A percentile compares a stretch with the other conserved stretches of the same genome.
Evolutionary conservation across 176 grass and related monocot genomes (phyloP).

Genomic region (Guadua angustifolia): DNA sequence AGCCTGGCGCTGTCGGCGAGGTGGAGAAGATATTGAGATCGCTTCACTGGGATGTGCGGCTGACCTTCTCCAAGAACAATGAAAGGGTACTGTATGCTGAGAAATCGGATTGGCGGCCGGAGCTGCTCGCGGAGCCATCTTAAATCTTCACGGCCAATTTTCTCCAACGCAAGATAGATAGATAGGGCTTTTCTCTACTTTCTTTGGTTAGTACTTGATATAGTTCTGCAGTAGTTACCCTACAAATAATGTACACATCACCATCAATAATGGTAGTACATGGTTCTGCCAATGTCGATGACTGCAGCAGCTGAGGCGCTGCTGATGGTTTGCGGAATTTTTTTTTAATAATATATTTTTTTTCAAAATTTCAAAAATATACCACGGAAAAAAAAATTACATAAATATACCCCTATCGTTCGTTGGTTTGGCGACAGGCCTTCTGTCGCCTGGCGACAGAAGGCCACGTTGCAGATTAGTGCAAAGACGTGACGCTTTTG

Average conservation of each 20-base stretch:
- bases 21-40: conserved; percentile 78
- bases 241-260: conserved; percentile 32
- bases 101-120: conserved; percentile 83
- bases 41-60: conserved; percentile 74
- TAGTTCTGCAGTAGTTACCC: conserved; percentile 35
- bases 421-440: too few species aligned
- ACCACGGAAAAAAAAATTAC: too few species aligned
- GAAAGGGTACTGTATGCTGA: conserved; percentile 72
- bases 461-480: too few species aligned
- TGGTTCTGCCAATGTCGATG: conserved; percentile 1
- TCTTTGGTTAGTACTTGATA: background rate
- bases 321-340: too few species aligned
- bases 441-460: too few species aligned
- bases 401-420: too few species aligned
- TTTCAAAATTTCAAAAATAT: too few species aligned
- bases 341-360: too few species aligned
- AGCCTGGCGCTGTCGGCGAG: conserved; percentile 54
- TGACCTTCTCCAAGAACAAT: conserved; percentile 76
- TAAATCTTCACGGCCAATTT: conserved; percentile 29
- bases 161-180: conserved; percentile 45
- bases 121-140: conserved; percentile 46
- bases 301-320: background rate
- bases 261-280: conserved; percentile 14
- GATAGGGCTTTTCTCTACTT: conserved; percentile 9
- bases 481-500: too few species aligned